Conservation (phyloP, 345 rosid genomes). For the Boechera stricta region DNA sequence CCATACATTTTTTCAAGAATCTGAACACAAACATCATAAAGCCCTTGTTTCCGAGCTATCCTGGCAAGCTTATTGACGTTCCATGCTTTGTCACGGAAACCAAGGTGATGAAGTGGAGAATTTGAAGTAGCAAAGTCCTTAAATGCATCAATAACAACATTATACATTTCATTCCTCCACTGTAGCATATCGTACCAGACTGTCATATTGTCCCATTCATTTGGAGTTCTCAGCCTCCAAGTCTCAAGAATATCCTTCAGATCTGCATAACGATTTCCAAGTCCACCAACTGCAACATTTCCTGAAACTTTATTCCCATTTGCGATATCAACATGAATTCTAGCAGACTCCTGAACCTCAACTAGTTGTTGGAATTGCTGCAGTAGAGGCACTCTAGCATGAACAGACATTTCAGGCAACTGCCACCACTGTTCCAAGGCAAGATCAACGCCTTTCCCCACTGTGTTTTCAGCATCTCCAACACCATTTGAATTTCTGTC, state of each 20-base stretch:
- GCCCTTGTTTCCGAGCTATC: constrained; percentile 97
- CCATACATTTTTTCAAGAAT: constrained; percentile 98
- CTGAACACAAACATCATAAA: constrained; percentile 87
- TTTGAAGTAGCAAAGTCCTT: constrained; percentile 77
- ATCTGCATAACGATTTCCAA: constrained; percentile 87
- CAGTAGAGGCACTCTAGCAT: constrained; percentile 90
- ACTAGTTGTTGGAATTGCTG: constrained; percentile 98
- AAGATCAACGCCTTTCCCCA: constrained; percentile 94
- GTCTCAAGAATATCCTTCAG: constrained; percentile 97
- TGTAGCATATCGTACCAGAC: constrained; percentile 97
- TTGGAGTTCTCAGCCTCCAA: constrained; percentile 98
- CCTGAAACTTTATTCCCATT: constrained; percentile 81
- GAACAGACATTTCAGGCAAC: constrained; percentile 98
- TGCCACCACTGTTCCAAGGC: constrained; percentile 99
- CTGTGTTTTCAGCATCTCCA: constrained; percentile 90
- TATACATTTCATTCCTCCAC: constrained; percentile 99
- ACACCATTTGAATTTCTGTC: constrained; percentile 80
- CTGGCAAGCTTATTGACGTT: constrained; percentile 97
- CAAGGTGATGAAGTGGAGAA: constrained; percentile 93
- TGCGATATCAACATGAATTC: constrained; percentile 87
- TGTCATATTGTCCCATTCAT: constrained; percentile 98
- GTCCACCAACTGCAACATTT: constrained; percentile 66
- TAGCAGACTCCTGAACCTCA: constrained; percentile 96
- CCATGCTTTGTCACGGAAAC: constrained; percentile 99
- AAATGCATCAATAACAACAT: constrained; percentile 90